These are phyloP conservation scores for Plantago lanceolata DNA, from an alignment of 305 asterid species.

Conservation along the genomic window DNA sequence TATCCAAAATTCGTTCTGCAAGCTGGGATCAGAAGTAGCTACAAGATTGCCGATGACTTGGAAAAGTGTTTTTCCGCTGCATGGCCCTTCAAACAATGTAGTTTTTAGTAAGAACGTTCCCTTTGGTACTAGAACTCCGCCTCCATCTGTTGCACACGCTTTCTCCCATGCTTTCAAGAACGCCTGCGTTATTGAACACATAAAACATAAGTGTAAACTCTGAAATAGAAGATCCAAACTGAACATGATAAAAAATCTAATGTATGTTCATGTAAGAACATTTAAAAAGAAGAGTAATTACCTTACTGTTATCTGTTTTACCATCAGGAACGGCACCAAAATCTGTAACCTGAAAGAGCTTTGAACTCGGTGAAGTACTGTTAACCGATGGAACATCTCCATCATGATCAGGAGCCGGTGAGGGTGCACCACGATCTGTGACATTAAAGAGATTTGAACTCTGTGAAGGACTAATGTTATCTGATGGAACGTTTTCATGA, in stretches of 20 bases:
- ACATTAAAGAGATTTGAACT: constrained; percentile 15
- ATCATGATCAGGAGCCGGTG: too few relatives aligned
- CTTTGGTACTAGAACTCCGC: constrained; percentile 11
- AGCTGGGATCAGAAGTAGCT: constrained; percentile 18
- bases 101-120: constrained; percentile 18
- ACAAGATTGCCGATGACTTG: constrained; percentile 14
- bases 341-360: constrained; percentile 6
- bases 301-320: constrained; percentile 22
- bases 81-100: constrained; percentile 13
- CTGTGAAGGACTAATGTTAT: constrained; percentile 18
- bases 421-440: background rate
- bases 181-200: constrained; percentile 11
- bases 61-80: constrained; percentile 4
- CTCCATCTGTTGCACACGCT: constrained; percentile 24
- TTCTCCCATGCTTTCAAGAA: constrained; percentile 21
- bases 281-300: background rate
- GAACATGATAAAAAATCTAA: too few relatives aligned
- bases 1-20: constrained; percentile 18
- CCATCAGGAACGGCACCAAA: constrained; percentile 25
- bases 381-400: constrained; percentile 8
- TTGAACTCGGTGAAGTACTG: background rate
- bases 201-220: too few relatives aligned
- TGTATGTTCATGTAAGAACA: background rate
- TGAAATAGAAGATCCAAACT: background rate
- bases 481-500: constrained; percentile 16